phyloP scores from a whole-genome alignment of 2,329 filamentous ascomycete species.

The Hymenoscyphus infarciens region DNA sequence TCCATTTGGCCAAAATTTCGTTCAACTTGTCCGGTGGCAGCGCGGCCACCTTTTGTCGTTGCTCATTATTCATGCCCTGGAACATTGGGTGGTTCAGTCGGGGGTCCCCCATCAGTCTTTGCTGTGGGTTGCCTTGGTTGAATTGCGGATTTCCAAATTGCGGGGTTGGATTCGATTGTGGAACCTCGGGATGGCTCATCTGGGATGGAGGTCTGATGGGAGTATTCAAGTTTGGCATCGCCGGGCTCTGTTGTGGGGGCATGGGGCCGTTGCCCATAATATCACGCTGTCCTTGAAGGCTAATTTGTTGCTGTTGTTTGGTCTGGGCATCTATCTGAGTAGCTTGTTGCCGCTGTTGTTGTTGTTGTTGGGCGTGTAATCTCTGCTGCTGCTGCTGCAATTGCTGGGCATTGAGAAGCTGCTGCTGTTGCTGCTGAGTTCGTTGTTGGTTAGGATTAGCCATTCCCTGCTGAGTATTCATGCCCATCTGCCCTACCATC shows the following conservation, averaged over 20 bases:
- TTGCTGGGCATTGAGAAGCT: slow-evolving; percentile 33
- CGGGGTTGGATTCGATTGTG: slow-evolving; percentile 43
- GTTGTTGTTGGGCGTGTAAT: slow-evolving; percentile 25
- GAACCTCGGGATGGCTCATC: slow-evolving; percentile 30
- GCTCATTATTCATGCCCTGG: slow-evolving; percentile 45
- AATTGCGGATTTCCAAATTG: slow-evolving; percentile 54
- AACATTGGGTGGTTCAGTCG: slow-evolving; percentile 39
- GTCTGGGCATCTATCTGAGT: not conserved
- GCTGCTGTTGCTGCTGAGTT: slow-evolving; percentile 32
- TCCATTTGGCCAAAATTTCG: slow-evolving; percentile 50
- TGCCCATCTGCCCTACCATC: slow-evolving; percentile 31
- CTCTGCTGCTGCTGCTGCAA: slow-evolving; percentile 27
- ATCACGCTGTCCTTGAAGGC: slow-evolving; percentile 48
- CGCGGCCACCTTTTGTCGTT: slow-evolving; percentile 42
- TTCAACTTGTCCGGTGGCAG: slow-evolving; percentile 49
- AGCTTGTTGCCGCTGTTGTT: slow-evolving; percentile 24
- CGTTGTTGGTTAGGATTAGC: slow-evolving; percentile 29
- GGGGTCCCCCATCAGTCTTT: slow-evolving; percentile 37
- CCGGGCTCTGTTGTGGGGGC: slow-evolving; percentile 55
- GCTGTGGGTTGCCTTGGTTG: slow-evolving; percentile 46
- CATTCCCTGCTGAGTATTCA: slow-evolving; percentile 28
- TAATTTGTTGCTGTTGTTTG: slow-evolving; percentile 25
- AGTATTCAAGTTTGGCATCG: slow-evolving; percentile 54
- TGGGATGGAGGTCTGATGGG: slow-evolving; percentile 41
- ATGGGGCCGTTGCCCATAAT: slow-evolving; percentile 48